These are phyloP conservation scores for Rhizophagus sp. DNA, from an alignment of 192 early-diverging fungal species.

Conservation along the genomic window DNA sequence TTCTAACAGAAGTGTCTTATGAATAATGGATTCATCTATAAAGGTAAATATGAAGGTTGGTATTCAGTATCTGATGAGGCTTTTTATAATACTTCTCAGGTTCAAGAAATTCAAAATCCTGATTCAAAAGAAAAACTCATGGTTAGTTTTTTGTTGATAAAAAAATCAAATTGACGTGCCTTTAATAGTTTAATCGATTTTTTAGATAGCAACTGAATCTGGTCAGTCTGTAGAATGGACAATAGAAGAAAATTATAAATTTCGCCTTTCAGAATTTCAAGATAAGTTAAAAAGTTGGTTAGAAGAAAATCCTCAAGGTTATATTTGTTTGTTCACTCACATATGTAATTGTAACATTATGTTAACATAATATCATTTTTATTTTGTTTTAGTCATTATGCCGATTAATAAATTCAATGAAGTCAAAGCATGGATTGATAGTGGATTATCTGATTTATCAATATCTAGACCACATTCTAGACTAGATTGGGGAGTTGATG, in stretches of 20 bases:
- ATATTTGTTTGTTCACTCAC: background rate
- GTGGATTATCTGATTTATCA: conserved; percentile 74
- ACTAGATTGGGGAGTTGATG: conserved; percentile 88
- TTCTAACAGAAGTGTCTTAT: conserved; percentile 53
- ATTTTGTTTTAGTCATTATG: conserved; percentile 56
- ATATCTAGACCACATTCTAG: conserved; percentile 80
- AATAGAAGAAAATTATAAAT: conserved; percentile 93
- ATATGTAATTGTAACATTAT: background rate
- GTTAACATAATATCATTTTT: background rate
- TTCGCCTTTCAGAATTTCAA: conserved; percentile 68
- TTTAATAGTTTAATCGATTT: conserved; percentile 2
- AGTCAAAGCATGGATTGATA: conserved; percentile 59
- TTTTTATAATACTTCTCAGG: conserved; percentile 75
- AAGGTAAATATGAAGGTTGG: conserved; percentile 90
- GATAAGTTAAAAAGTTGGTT: conserved; percentile 70
- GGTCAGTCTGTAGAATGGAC: conserved; percentile 89
- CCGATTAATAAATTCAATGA: conserved; percentile 66
- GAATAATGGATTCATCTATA: conserved; percentile 81
- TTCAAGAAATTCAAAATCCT: conserved; percentile 60
- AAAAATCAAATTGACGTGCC: background rate
- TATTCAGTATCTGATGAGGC: conserved; percentile 96
- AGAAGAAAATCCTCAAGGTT: conserved; percentile 57
- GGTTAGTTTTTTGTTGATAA: conserved; percentile 30
- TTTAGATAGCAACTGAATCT: conserved; percentile 73
- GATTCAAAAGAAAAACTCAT: conserved; percentile 51